Percentiles rank a stretch among this genome's conserved stretches.
These are phyloP conservation scores for Claviceps maximensis DNA, from an alignment of 2,329 filamentous ascomycete genomes.

Conservation along the genomic window DNA sequence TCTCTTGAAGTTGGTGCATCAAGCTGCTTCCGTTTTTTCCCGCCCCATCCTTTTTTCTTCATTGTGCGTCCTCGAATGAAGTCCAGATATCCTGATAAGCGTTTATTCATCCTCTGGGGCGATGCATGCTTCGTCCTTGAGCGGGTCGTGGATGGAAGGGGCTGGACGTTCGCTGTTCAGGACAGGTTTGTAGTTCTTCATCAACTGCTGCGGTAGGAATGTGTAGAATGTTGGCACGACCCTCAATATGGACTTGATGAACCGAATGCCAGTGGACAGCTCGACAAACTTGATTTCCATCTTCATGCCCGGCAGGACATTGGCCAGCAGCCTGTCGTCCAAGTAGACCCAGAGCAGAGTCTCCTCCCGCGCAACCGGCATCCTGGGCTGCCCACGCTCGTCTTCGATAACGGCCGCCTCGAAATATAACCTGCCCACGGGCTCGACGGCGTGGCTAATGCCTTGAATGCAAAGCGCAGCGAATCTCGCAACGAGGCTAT, in stretches of 20 bases:
- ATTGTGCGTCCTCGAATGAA: background rate
- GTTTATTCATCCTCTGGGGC: background rate
- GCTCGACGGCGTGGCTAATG: constrained; percentile 20
- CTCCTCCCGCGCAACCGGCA: constrained; percentile 8
- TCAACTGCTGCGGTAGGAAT: constrained; percentile 54
- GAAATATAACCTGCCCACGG: constrained; percentile 32
- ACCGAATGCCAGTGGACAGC: constrained; percentile 48
- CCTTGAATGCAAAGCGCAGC: constrained; percentile 24
- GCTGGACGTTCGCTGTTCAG: constrained; percentile 28
- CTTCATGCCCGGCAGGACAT: constrained; percentile 53
- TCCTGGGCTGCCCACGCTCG: constrained; percentile 27
- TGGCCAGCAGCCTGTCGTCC: constrained; percentile 41
- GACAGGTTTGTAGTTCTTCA: constrained; percentile 52
- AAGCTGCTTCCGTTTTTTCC: no score
- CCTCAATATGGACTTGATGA: constrained; percentile 45
- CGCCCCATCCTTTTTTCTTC: no score
- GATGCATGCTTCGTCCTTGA: constrained; percentile 17
- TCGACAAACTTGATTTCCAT: constrained; percentile 41
- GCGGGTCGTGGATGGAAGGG: constrained; percentile 27
- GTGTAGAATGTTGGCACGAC: constrained; percentile 50
- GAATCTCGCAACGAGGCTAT: constrained; percentile 29
- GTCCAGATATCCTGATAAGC: background rate
- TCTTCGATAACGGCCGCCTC: constrained; percentile 33
- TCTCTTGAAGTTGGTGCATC: no score
- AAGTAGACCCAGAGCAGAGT: constrained; percentile 42